A percentile compares a stretch with the other conserved stretches of the same genome.
Evolutionary conservation across 108 stramenopile species (phyloP).

Genomic region (Skeletonema potamos): DNA sequence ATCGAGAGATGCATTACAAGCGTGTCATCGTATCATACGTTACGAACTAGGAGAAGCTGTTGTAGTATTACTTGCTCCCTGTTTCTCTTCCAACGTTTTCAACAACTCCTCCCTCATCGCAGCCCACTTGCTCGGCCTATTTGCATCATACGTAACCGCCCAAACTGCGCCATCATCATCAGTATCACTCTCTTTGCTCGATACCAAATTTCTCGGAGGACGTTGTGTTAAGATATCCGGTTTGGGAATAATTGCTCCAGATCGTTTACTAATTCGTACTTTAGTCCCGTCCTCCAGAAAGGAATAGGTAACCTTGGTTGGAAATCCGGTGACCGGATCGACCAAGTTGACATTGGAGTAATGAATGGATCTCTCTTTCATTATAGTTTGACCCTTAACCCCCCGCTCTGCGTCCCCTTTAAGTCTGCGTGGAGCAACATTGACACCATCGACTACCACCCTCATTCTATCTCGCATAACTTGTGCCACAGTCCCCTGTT

Average conservation of each 20-base stretch:
- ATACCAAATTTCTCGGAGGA: conserved; percentile 47
- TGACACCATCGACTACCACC: conserved; percentile 93
- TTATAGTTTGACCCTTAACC: conserved; percentile 53
- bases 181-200: conserved; percentile 77
- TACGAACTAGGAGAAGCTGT: background rate
- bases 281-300: conserved; percentile 93
- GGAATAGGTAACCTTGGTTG: conserved; percentile 81
- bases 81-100: conserved; percentile 26
- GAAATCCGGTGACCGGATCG: conserved; percentile 77
- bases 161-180: conserved; percentile 73
- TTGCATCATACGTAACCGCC: conserved; percentile 68
- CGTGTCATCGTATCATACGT: background rate
- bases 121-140: conserved; percentile 35
- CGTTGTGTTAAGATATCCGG: conserved; percentile 78
- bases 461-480: conserved; percentile 83
- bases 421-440: conserved; percentile 71
- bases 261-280: conserved; percentile 89
- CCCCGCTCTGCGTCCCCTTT: conserved; percentile 73
- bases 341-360: conserved; percentile 90
- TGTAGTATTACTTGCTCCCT: conserved; percentile 6
- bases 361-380: conserved; percentile 75
- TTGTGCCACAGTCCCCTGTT: conserved; percentile 79
- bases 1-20: too few species aligned
- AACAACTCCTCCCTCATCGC: conserved; percentile 40
- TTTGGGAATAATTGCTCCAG: conserved; percentile 90